Base-by-base conservation (phyloP, 441 rosid species). In the Euphorbia schlechtendalii region DNA sequence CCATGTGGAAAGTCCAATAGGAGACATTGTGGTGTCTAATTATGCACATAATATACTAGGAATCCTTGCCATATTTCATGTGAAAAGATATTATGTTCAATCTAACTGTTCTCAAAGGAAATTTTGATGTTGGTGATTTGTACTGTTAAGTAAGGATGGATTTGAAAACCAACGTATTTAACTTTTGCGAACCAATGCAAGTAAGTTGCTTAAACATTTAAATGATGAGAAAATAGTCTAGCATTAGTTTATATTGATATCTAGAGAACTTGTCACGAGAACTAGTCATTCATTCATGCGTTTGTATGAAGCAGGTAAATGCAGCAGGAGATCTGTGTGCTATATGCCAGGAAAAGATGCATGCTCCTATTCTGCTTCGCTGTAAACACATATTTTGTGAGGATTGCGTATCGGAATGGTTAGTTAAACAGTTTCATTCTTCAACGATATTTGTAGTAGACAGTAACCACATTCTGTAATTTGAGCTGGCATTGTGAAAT, bases 321-420 rank as follows among this genome's bases (percentile, higher is more conserved):
- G 85, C 87, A 65, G 87, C 89, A 22, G 88, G 90, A 59, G 93
- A 85, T 74, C 58, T 84, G 17, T 87, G 90, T 54, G 93, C 90
- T 40, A 87, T 84, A 59, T 87, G 93, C 72, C 93, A 87, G 78
- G 93, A 87, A 73, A 87, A 87, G 78, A 87, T 87, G 93, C 85
- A 84, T 57, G 81, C 84, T 52, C 93, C 93, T 3, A 78, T 87
- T 61, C 72, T 84, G 60, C 88, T 87, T 56, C 82, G 86, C 41
- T 85, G 88, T 67, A 87, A 87, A 71, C 93, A 87, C 81, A 75
- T 87, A 34, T 87, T 87, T 65, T 87, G 94, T 21, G 91, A 87
- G 77, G 94, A 87, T 61, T 87, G 90, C 63, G 94, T 83, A 22
- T 83, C 94, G 2, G 94, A 87, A 70, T 85, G 90, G 94, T 87